Evolutionary conservation across 495 filamentous ascomycete species (phyloP), one percentile per base, ranked within the genome.

Genomic region (Aspergillus ellipticus): DNA sequence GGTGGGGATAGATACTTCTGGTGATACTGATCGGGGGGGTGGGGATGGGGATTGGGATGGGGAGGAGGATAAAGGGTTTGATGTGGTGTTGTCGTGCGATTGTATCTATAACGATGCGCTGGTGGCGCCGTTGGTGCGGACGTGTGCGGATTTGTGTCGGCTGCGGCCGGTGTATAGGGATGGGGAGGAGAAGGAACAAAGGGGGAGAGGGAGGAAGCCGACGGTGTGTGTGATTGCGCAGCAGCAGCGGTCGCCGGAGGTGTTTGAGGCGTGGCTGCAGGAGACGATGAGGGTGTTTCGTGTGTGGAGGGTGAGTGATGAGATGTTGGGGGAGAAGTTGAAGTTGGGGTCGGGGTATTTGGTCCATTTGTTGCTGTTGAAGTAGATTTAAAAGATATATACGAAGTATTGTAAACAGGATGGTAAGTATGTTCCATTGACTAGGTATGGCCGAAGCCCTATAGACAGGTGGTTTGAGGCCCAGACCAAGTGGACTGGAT

Each of bases 21-120:
- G 24, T 28, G 24, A 7, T 28, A 7, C 4, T 28, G 24, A 28
- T n/a, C n/a, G n/a, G n/a, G 7, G 24, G 24, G 49, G 59, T 24
- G 31, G 45, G 16, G 10, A 20, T 22, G 53, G 53, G 20, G 41
- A 63, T 20, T 57, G 39, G 5, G 56, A 42, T 4, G 55, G 57
- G 19, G 58, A 61, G 16, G 58, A 67, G 20, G 74, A 76, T 54
- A 51, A 49, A 11, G 72, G 71, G 20, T 71, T 77, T 53, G 86
- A 90, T 56, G 73, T 80, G 2, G 77, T 96, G 4, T 67, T 92
- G 17, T 90, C 92, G 5, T 95, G 89, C 69, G 90, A 95, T 65
- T 95, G 90, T 62, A 86, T 96, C 67, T 96, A 94, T 73, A 92
- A 93, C 66, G 90, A 96, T 59, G 79, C 85, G 5, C 80, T 98